Percentiles rank a stretch among this genome's conserved stretches.
phyloP scores from a whole-genome alignment of 2,329 filamentous ascomycete species.

The Dothideomycetes sp. region DNA sequence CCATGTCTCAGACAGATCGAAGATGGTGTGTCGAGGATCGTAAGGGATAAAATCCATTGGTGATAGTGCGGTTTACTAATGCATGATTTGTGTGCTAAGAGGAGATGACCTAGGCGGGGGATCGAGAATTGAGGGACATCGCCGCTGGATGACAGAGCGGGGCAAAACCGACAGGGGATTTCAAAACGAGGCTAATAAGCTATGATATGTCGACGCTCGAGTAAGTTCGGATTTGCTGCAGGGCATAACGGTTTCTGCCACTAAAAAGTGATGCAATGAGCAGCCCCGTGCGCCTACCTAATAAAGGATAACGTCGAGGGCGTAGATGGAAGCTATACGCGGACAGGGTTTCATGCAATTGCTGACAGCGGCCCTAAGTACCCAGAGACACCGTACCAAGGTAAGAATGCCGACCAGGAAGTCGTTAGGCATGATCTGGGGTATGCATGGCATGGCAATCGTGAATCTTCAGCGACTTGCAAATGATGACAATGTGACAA shows the following conservation, averaged over 20 bases:
- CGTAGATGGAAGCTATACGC: neutral
- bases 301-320: neutral
- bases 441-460: neutral
- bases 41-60: too few relatives aligned
- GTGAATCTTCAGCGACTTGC: neutral
- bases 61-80: too few relatives aligned
- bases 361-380: too few relatives aligned
- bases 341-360: too few relatives aligned
- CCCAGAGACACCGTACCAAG: too few relatives aligned
- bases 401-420: too few relatives aligned
- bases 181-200: neutral
- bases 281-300: neutral
- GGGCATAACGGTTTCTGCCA: slow-evolving; percentile 4
- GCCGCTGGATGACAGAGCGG: slow-evolving; percentile 8
- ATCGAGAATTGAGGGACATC: slow-evolving; percentile 8
- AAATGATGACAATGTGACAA: neutral
- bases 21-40: too few relatives aligned
- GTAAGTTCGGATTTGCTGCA: slow-evolving; percentile 4
- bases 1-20: too few relatives aligned
- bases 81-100: too few relatives aligned
- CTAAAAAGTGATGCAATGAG: neutral
- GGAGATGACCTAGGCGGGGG: slow-evolving; percentile 7
- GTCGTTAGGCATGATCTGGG: too few relatives aligned
- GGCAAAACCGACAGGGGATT: slow-evolving; percentile 8
- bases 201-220: too few relatives aligned